Conservation (phyloP, 2,329 filamentous ascomycete genomes). For the Myriosclerotinia duriaeana region DNA sequence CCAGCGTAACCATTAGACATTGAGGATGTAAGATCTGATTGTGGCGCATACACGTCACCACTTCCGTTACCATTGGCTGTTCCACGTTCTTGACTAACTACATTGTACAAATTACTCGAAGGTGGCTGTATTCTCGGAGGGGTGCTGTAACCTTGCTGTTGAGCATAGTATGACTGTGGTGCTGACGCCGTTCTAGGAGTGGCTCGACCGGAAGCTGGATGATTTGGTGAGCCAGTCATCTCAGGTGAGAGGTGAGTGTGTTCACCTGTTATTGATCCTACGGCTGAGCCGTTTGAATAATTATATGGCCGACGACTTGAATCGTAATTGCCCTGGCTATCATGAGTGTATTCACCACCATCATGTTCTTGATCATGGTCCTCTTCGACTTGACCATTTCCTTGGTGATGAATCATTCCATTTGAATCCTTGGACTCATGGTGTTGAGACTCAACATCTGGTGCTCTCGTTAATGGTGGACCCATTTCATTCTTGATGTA, state of each 20-base stretch:
- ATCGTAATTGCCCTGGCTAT: conserved; percentile 70
- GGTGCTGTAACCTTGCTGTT: conserved; percentile 66
- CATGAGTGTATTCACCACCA: conserved; percentile 81
- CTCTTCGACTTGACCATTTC: conserved; percentile 61
- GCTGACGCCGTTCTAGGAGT: conserved; percentile 78
- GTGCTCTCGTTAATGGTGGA: conserved; percentile 66
- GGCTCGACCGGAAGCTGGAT: conserved; percentile 80
- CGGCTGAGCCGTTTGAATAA: conserved; percentile 66
- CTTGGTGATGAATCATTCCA: conserved; percentile 60
- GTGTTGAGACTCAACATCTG: conserved; percentile 58
- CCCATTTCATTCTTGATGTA: conserved; percentile 90
- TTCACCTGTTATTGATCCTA: conserved; percentile 67
- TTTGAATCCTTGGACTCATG: conserved; percentile 65
- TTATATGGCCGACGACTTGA: conserved; percentile 72
- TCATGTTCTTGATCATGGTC: conserved; percentile 75
- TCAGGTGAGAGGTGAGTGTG: conserved; percentile 77
- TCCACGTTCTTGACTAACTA: conserved; percentile 78
- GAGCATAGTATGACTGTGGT: conserved; percentile 70
- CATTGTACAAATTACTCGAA: conserved; percentile 82
- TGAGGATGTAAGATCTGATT: conserved; percentile 56
- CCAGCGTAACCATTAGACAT: conserved; percentile 64
- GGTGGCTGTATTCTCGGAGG: conserved; percentile 69
- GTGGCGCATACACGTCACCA: conserved; percentile 69
- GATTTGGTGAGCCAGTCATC: conserved; percentile 76
- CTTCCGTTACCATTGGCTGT: conserved; percentile 63